Base-by-base conservation (phyloP, 768 basidiomycete species). In the Amanita subjunquillea region DNA sequence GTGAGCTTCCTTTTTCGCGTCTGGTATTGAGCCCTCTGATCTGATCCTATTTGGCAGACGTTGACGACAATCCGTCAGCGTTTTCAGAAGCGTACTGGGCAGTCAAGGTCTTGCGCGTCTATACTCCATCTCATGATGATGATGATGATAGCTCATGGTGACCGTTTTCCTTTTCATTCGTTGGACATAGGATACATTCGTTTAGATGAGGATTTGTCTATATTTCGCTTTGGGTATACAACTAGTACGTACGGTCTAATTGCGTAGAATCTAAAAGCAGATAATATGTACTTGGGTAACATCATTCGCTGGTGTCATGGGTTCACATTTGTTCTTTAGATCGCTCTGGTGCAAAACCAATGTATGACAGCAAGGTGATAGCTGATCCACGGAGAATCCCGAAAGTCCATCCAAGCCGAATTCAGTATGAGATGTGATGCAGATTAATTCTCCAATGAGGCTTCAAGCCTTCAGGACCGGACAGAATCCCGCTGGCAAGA, bases 71-170 rank as follows among this genome's bases (percentile, higher is more conserved):
- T 57, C 85, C 87, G 0, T 54, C 59, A 4, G 73, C 71, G 10
- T 87, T 87, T 65, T 38, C 55, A 9, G 70, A 83, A 15, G 82
- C 86, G 1, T 87, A 82, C 64, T 89, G 84, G 83, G 79, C 78
- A 56, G 72, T 89, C 63, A 77, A 79, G 58, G 73, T 75, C 15
- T 63, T 87, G 32, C 71, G 73, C 30, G 70, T 85, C 13, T 88
- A 84, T 59, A 69, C 66, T 27, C 43, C 29, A 3, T 17, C 8
- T 29, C n/a, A 15, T 7, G 8, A n/a, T 15, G 44, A n/a, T n/a
- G 30, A 30, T 27, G 17, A 17, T 13, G 12, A 9, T 44, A 15
- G 27, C 6, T 29, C 25, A 39, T 7, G 13, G 41, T 10, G 6
- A 6, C 7, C 8, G 20, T 20, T 43, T 23, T 25, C 9, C 27